A percentile compares a stretch with the other conserved stretches of the same genome.
These are phyloP conservation scores for Diaporthe eres DNA, from an alignment of 2,329 filamentous ascomycete genomes.

Conservation along the genomic window DNA sequence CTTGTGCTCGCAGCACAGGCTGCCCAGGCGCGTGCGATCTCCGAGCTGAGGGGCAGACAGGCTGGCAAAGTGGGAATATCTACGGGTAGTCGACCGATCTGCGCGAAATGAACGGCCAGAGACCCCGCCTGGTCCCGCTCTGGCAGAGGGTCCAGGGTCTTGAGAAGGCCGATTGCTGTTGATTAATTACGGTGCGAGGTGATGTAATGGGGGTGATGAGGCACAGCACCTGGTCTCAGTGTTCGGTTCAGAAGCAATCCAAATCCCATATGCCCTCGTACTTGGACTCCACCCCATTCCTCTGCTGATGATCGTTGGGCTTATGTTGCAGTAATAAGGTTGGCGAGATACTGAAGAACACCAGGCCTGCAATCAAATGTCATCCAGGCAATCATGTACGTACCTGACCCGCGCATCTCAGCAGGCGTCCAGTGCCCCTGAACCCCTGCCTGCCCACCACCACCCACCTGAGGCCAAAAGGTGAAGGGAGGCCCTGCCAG, in stretches of 20 bases:
- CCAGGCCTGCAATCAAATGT: slow-evolving; percentile 32
- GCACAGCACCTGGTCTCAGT: slow-evolving; percentile 14
- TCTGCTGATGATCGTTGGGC: slow-evolving; percentile 25
- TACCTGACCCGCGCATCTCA: neutral
- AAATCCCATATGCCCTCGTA: slow-evolving; percentile 25
- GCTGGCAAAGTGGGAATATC: slow-evolving; percentile 28
- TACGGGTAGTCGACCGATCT: slow-evolving; percentile 29
- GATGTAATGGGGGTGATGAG: slow-evolving; percentile 28
- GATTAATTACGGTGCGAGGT: slow-evolving; percentile 24
- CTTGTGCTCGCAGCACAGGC: slow-evolving; percentile 17
- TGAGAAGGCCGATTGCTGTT: neutral
- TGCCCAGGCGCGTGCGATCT: slow-evolving; percentile 21
- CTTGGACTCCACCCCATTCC: slow-evolving; percentile 7
- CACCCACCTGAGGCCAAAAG: slow-evolving; percentile 3
- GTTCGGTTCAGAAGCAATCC: slow-evolving; percentile 2
- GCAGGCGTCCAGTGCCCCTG: slow-evolving; percentile 1
- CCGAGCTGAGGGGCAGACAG: slow-evolving; percentile 30
- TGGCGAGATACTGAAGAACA: slow-evolving; percentile 33
- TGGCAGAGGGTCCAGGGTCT: slow-evolving; percentile 17
- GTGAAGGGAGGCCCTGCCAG: slow-evolving; percentile 17
- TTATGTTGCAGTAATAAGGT: slow-evolving; percentile 33
- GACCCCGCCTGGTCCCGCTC: slow-evolving; percentile 27
- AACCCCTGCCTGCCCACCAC: slow-evolving; percentile 14
- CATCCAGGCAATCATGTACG: neutral
- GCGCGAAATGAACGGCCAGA: slow-evolving; percentile 24